phyloP scores from a whole-genome alignment of 75 land plant genomes.

The Selaginella moellendorffii region DNA sequence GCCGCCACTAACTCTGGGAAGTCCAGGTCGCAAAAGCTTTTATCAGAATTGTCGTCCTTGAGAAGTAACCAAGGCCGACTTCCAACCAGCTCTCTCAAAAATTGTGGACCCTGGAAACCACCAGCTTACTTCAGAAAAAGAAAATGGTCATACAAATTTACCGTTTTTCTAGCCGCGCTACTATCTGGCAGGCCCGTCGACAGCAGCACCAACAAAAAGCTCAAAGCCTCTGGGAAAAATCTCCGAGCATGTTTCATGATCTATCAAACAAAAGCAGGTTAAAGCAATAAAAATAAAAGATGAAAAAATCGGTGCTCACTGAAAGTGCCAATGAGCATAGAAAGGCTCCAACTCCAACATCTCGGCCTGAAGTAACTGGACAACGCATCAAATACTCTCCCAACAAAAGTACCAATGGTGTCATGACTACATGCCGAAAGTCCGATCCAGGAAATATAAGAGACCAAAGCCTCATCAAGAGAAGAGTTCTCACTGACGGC shows the following conservation, averaged over 20 bases:
- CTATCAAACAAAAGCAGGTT: conserved; percentile 24
- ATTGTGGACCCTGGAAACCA: conserved; percentile 15
- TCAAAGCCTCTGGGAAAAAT: conserved; percentile 73
- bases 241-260: conserved; percentile 46
- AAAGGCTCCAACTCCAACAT: conserved; percentile 71
- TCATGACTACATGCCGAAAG: conserved; percentile 83
- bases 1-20: conserved; percentile 41
- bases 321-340: conserved; percentile 70
- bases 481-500: conserved; percentile 64
- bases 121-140: background rate
- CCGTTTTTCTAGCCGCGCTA: background rate
- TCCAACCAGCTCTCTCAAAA: conserved; percentile 33
- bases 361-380: conserved; percentile 46
- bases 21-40: conserved; percentile 32
- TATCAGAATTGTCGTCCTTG: conserved; percentile 10
- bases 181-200: conserved; percentile 29
- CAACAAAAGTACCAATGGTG: conserved; percentile 65
- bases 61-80: conserved; percentile 40
- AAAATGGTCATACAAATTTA: background rate
- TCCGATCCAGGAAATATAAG: conserved; percentile 89
- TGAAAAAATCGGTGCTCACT: conserved; percentile 33
- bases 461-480: conserved; percentile 73
- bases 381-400: conserved; percentile 87
- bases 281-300: no score
- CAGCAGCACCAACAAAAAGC: conserved; percentile 44